Evolutionary conservation across 768 basidiomycete genomes (phyloP).

Genomic region (Coprinopsis sp.): DNA sequence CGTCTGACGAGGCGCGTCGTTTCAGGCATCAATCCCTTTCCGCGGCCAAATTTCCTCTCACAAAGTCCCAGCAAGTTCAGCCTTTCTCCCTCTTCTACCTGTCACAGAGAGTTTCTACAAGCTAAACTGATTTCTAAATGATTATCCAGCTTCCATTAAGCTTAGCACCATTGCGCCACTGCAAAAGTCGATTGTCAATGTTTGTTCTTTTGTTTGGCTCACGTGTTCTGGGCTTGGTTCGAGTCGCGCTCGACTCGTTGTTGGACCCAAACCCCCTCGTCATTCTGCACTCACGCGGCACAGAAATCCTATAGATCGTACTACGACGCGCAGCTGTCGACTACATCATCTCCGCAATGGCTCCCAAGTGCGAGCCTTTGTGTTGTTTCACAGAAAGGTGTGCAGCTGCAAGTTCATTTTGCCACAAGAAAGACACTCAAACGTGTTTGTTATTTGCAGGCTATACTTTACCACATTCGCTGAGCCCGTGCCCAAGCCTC

Average conservation of each 20-base stretch:
- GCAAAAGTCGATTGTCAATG: no score
- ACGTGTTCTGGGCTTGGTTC: no score
- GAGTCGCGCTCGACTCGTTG: no score
- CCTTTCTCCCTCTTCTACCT: no score
- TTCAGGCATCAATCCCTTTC: not conserved
- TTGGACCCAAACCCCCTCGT: no score
- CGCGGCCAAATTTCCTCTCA: not conserved
- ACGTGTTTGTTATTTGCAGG: constrained; percentile 33
- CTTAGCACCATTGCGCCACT: no score
- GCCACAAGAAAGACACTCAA: constrained; percentile 6
- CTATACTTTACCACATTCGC: constrained; percentile 90
- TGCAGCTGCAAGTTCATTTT: constrained; percentile 16
- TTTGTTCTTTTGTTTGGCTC: no score
- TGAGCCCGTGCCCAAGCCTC: constrained; percentile 63
- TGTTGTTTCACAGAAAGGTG: constrained; percentile 79
- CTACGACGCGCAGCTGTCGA: constrained; percentile 18
- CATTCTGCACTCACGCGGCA: not conserved
- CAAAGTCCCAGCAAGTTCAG: no score
- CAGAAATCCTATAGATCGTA: not conserved
- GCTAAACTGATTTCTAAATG: no score
- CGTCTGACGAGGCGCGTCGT: no score
- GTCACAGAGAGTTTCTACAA: no score
- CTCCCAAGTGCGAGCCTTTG: constrained; percentile 66
- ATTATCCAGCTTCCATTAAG: no score
- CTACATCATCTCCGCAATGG: constrained; percentile 27